Conservation (phyloP, 345 rosid species). For the Litchi chinensis region DNA sequence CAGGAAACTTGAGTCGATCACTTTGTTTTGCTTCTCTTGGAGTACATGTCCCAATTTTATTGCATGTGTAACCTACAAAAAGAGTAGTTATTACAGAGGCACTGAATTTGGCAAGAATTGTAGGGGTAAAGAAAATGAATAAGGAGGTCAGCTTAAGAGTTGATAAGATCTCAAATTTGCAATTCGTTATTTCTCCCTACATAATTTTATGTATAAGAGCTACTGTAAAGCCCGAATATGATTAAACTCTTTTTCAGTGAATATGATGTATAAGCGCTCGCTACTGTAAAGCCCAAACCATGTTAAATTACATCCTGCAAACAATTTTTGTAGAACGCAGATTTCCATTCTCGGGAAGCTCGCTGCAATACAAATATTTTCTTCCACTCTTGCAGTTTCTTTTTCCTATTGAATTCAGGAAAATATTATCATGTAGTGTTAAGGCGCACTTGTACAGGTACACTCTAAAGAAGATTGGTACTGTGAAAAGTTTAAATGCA, state of each 20-base stretch:
- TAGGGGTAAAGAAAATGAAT: slow-evolving; percentile 25
- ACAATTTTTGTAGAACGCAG: slow-evolving; percentile 4
- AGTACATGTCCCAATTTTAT: slow-evolving; percentile 7
- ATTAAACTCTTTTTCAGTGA: background rate
- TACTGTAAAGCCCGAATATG: slow-evolving; percentile 33
- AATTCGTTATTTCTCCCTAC: slow-evolving; percentile 14
- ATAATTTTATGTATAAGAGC: slow-evolving; percentile 11
- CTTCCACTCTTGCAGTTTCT: background rate
- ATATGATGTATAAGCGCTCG: slow-evolving; percentile 20
- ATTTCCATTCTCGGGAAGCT: background rate
- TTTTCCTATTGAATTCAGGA: background rate
- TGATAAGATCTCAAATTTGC: slow-evolving; percentile 16
- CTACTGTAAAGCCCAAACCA: slow-evolving; percentile 25
- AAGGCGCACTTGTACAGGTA: no score
- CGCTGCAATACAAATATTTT: background rate
- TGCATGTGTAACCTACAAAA: slow-evolving; percentile 14
- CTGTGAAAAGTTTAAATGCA: no score
- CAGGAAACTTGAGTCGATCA: slow-evolving; percentile 40
- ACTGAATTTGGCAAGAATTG: slow-evolving; percentile 22
- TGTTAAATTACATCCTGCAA: slow-evolving; percentile 20
- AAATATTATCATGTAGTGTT: background rate
- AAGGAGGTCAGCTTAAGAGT: slow-evolving; percentile 23
- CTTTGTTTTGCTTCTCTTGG: background rate
- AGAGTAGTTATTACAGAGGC: slow-evolving; percentile 9
- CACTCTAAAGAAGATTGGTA: no score